Evolutionary conservation across 306 rosid species (phyloP).

Genomic region (cucumber (Cucumis sativus)): DNA sequence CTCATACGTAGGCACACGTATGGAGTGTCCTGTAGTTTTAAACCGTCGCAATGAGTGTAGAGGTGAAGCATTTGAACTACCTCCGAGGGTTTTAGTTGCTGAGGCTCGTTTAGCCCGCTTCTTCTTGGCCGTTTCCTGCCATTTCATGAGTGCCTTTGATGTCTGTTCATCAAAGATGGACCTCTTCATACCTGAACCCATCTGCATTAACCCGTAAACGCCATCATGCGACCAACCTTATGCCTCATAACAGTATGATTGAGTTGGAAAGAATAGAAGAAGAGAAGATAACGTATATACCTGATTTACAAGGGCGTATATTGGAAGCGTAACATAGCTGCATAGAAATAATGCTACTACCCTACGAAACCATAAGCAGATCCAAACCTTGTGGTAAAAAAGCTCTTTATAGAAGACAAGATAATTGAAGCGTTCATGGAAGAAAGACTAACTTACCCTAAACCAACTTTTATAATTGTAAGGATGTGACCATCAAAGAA

Average conservation of each 20-base stretch:
- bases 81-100: slow-evolving; percentile 15
- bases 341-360: slow-evolving; percentile 45
- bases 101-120: slow-evolving; percentile 23
- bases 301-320: slow-evolving; percentile 87
- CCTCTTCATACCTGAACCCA: slow-evolving; percentile 74
- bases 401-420: not conserved
- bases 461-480: slow-evolving; percentile 34
- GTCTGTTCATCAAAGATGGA: slow-evolving; percentile 86
- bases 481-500: slow-evolving; percentile 47
- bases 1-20: slow-evolving; percentile 19
- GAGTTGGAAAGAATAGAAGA: not conserved
- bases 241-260: not conserved
- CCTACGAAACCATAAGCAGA: slow-evolving; percentile 21
- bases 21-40: slow-evolving; percentile 62
- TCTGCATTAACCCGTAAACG: slow-evolving; percentile 26
- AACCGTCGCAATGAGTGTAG: slow-evolving; percentile 42
- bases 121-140: slow-evolving; percentile 67
- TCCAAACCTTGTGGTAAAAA: not conserved
- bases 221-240: not conserved
- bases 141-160: slow-evolving; percentile 59
- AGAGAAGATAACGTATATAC: slow-evolving; percentile 18
- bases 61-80: slow-evolving; percentile 27
- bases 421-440: not conserved
- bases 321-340: slow-evolving; percentile 88
- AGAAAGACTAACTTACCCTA: slow-evolving; percentile 62